Conservation (phyloP, 2,329 filamentous ascomycete genomes). For the Cadophora luteo-olivacea region DNA sequence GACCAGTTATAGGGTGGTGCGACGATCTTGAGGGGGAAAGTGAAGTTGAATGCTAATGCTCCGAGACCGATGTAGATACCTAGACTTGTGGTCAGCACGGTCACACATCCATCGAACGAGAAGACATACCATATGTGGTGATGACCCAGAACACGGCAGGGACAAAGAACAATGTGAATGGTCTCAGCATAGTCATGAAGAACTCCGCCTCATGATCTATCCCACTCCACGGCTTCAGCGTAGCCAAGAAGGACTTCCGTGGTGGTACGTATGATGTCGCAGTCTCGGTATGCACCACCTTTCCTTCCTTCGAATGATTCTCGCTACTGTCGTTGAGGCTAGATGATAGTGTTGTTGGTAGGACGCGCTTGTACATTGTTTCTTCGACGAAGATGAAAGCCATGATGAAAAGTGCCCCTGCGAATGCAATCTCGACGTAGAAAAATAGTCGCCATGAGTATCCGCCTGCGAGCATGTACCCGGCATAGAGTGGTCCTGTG, state of each 20-base stretch:
- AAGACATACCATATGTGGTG: slow-evolving; percentile 51
- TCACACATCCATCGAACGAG: not conserved
- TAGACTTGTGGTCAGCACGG: slow-evolving; percentile 17
- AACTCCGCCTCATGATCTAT: slow-evolving; percentile 52
- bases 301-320: slow-evolving; percentile 28
- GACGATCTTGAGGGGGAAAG: slow-evolving; percentile 55
- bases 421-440: slow-evolving; percentile 65
- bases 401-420: slow-evolving; percentile 46
- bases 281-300: slow-evolving; percentile 40
- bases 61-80: slow-evolving; percentile 55
- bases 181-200: slow-evolving; percentile 53
- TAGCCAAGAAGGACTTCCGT: slow-evolving; percentile 50
- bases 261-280: slow-evolving; percentile 39
- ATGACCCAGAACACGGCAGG: slow-evolving; percentile 58
- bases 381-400: slow-evolving; percentile 67
- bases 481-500: slow-evolving; percentile 62
- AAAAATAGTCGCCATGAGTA: slow-evolving; percentile 67
- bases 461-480: slow-evolving; percentile 65
- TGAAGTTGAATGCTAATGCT: slow-evolving; percentile 56
- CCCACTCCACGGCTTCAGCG: slow-evolving; percentile 52
- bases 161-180: slow-evolving; percentile 55
- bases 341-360: slow-evolving; percentile 34
- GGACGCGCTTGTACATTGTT: slow-evolving; percentile 56
- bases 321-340: slow-evolving; percentile 21
- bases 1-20: slow-evolving; percentile 54